phyloP scores from a whole-genome alignment of 2,329 filamentous ascomycete genomes.

The Cladosporium sp. region DNA sequence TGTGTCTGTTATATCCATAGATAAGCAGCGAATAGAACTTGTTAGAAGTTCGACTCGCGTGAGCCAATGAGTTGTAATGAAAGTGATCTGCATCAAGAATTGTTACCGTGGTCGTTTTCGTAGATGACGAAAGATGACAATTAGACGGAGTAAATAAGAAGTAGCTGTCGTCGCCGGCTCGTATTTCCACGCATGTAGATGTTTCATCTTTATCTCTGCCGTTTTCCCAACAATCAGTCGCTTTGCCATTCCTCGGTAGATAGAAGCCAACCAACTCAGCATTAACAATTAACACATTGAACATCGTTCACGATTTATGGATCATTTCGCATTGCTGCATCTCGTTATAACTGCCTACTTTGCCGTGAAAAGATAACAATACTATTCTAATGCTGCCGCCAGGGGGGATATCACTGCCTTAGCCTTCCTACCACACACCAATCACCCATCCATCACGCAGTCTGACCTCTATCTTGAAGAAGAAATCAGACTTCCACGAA shows the following conservation, averaged over 20 bases:
- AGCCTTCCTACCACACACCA: background rate
- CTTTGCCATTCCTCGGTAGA: too few species aligned
- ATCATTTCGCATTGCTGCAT: slow-evolving; percentile 1
- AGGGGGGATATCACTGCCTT: slow-evolving; percentile 3
- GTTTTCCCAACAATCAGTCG: too few species aligned
- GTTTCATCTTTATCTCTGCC: too few species aligned
- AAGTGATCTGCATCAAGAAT: too few species aligned
- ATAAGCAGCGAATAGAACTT: slow-evolving; percentile 11
- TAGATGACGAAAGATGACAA: too few species aligned
- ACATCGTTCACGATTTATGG: background rate
- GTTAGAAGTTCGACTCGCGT: background rate
- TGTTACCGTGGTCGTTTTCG: too few species aligned
- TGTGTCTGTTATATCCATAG: background rate
- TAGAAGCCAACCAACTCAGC: too few species aligned
- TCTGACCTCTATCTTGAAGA: too few species aligned
- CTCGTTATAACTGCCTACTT: slow-evolving; percentile 2
- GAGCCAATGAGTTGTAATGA: background rate
- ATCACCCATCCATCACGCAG: background rate
- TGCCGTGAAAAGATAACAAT: background rate
- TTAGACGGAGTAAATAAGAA: too few species aligned
- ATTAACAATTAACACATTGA: background rate
- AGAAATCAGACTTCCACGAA: background rate
- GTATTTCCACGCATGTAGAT: too few species aligned
- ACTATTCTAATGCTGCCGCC: background rate
- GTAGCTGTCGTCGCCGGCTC: too few species aligned